Percentiles rank a stretch among this genome's conserved stretches.
Evolutionary conservation across 2,329 filamentous ascomycete genomes (phyloP).

Genomic region (Aspergillus ochraceoroseus): DNA sequence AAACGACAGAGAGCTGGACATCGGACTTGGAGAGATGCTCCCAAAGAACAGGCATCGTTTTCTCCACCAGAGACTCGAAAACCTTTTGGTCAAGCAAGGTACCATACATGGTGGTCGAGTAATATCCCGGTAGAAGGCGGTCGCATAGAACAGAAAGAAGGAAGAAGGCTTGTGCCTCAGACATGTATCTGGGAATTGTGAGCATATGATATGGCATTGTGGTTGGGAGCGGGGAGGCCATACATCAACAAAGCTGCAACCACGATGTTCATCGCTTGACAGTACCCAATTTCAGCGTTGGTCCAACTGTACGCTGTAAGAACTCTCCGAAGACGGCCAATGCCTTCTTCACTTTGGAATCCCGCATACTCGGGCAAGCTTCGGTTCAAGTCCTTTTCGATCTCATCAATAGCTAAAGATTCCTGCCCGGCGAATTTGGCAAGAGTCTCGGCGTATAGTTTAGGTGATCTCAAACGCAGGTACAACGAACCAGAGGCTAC

Average conservation of each 20-base stretch:
- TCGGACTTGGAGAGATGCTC: slow-evolving; percentile 96
- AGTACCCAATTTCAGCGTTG: slow-evolving; percentile 93
- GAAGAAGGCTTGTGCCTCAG: slow-evolving; percentile 92
- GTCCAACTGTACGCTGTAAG: slow-evolving; percentile 97
- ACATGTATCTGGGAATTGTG: slow-evolving; percentile 70
- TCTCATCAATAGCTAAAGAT: slow-evolving; percentile 95
- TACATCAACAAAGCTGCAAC: slow-evolving; percentile 92
- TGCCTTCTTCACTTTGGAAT: slow-evolving; percentile 94
- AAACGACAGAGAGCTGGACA: slow-evolving; percentile 94
- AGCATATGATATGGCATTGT: slow-evolving; percentile 12
- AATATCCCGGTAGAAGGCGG: slow-evolving; percentile 89
- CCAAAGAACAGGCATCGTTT: slow-evolving; percentile 97
- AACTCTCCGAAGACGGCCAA: slow-evolving; percentile 80
- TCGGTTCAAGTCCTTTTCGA: slow-evolving; percentile 95
- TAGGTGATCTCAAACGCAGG: slow-evolving; percentile 78
- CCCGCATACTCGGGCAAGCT: slow-evolving; percentile 96
- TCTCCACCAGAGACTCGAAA: slow-evolving; percentile 96
- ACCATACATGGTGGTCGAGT: slow-evolving; percentile 98
- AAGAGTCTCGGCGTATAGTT: slow-evolving; percentile 76
- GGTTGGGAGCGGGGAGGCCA: slow-evolving; percentile 27
- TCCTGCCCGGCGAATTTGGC: slow-evolving; percentile 77
- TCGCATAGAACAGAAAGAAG: slow-evolving; percentile 88
- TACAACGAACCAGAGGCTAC: slow-evolving; percentile 87
- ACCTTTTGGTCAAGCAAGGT: slow-evolving; percentile 94
- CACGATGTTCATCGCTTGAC: slow-evolving; percentile 99